These are phyloP conservation scores for Epichloe bromicola DNA, from an alignment of 2,329 filamentous ascomycete genomes.

Conservation along the genomic window DNA sequence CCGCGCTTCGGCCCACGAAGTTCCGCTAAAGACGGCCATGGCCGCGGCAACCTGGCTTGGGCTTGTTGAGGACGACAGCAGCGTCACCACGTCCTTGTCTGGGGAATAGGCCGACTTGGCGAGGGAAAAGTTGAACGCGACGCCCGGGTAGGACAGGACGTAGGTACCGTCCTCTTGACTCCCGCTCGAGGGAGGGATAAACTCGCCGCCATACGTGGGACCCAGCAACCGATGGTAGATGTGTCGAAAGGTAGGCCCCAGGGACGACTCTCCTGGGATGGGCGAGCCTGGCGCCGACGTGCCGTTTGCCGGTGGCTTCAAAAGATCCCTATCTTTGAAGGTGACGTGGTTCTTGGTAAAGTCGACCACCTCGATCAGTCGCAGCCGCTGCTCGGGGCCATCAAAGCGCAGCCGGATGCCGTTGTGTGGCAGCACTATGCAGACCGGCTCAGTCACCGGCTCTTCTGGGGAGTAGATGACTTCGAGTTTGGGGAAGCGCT, in stretches of 20 bases:
- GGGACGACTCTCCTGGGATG: slow-evolving; percentile 18
- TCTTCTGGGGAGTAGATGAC: slow-evolving; percentile 64
- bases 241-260: slow-evolving; percentile 69
- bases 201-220: slow-evolving; percentile 89
- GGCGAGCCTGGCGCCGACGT: slow-evolving; percentile 22
- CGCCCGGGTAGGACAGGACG: slow-evolving; percentile 83
- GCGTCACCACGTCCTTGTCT: slow-evolving; percentile 67
- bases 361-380: slow-evolving; percentile 81
- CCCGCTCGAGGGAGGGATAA: slow-evolving; percentile 51
- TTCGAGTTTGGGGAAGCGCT: slow-evolving; percentile 69
- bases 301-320: slow-evolving; percentile 42
- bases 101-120: slow-evolving; percentile 61
- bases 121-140: slow-evolving; percentile 84
- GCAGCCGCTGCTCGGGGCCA: slow-evolving; percentile 79
- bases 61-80: slow-evolving; percentile 67
- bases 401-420: slow-evolving; percentile 87
- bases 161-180: slow-evolving; percentile 55
- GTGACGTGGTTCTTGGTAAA: slow-evolving; percentile 75
- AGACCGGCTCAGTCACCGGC: slow-evolving; percentile 63
- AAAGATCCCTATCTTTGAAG: slow-evolving; percentile 74
- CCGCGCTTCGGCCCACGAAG: slow-evolving; percentile 80
- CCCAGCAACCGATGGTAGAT: slow-evolving; percentile 91
- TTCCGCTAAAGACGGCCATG: slow-evolving; percentile 83
- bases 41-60: slow-evolving; percentile 64
- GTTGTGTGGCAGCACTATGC: slow-evolving; percentile 68